phyloP scores from a whole-genome alignment of 495 filamentous ascomycete genomes.

The Neurospora sp. region DNA sequence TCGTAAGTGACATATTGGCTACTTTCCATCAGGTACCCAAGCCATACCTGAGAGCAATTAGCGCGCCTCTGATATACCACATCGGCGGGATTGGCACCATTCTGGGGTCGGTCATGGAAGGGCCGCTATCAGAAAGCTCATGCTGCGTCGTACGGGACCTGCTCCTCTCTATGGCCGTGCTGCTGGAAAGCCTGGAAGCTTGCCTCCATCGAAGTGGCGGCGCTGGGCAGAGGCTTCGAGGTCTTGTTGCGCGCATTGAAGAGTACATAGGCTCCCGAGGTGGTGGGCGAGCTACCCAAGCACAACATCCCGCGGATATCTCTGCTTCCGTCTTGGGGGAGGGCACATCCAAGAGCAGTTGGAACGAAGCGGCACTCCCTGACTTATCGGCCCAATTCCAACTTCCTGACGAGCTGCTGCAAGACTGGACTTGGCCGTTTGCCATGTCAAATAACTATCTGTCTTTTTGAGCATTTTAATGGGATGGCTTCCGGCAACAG shows the following conservation, averaged over 20 bases:
- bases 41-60: slow-evolving; percentile 38
- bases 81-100: slow-evolving; percentile 41
- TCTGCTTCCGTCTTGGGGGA: not conserved
- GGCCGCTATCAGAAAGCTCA: slow-evolving; percentile 34
- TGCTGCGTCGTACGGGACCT: slow-evolving; percentile 36
- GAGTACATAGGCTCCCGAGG: slow-evolving; percentile 35
- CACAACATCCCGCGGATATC: not conserved
- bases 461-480: not conserved
- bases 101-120: slow-evolving; percentile 40
- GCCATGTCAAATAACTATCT: slow-evolving; percentile 6
- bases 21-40: slow-evolving; percentile 36
- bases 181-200: slow-evolving; percentile 36
- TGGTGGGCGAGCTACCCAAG: not conserved
- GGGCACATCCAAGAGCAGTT: not conserved
- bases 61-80: slow-evolving; percentile 41
- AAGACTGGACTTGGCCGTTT: slow-evolving; percentile 11
- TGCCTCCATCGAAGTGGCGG: slow-evolving; percentile 31
- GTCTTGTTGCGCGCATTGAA: slow-evolving; percentile 38
- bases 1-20: slow-evolving; percentile 37
- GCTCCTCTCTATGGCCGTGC: slow-evolving; percentile 39
- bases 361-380: not conserved
- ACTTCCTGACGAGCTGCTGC: slow-evolving; percentile 10
- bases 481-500: not conserved
- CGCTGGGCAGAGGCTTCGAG: slow-evolving; percentile 30
- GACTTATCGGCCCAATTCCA: slow-evolving; percentile 9